A percentile compares a stretch with the other conserved stretches of the same genome.
These are phyloP conservation scores for Asterella californica DNA, from an alignment of 225 moss, liverwort and hornwort species.

Conservation along the genomic window DNA sequence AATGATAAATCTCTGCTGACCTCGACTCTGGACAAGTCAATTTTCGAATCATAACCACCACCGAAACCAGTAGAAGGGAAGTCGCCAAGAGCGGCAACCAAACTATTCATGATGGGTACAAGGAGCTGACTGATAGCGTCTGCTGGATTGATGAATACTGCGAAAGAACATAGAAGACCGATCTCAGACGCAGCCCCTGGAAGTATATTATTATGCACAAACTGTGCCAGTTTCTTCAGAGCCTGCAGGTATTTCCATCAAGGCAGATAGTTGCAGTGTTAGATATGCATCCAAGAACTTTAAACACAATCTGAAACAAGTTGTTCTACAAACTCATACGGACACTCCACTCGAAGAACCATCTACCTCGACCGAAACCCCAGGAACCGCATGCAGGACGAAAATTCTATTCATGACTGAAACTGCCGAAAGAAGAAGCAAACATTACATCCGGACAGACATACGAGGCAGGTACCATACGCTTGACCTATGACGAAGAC, in stretches of 20 bases:
- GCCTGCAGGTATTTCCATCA: constrained; percentile 49
- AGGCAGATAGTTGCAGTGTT: neutral
- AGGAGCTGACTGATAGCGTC: constrained; percentile 77
- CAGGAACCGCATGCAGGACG: neutral
- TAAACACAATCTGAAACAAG: neutral
- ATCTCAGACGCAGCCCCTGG: constrained; percentile 96
- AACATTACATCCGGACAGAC: neutral
- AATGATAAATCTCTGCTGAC: constrained; percentile 31
- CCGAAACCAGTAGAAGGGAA: constrained; percentile 84
- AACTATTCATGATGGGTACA: constrained; percentile 79
- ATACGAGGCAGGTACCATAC: neutral
- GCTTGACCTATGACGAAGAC: neutral
- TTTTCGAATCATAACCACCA: constrained; percentile 50
- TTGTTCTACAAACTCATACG: neutral
- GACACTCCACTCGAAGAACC: no score
- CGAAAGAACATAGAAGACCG: constrained; percentile 90
- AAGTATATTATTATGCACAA: constrained; percentile 82
- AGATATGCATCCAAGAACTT: no score
- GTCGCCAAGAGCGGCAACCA: constrained; percentile 75
- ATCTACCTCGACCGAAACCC: neutral
- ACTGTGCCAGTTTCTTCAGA: constrained; percentile 76
- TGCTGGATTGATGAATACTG: constrained; percentile 72
- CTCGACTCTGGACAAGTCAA: constrained; percentile 62
- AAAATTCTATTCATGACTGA: neutral
- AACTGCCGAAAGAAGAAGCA: neutral